Evolutionary conservation across 169 alveolate genomes (phyloP).

Genomic region (Plasmodium coatneyi): DNA sequence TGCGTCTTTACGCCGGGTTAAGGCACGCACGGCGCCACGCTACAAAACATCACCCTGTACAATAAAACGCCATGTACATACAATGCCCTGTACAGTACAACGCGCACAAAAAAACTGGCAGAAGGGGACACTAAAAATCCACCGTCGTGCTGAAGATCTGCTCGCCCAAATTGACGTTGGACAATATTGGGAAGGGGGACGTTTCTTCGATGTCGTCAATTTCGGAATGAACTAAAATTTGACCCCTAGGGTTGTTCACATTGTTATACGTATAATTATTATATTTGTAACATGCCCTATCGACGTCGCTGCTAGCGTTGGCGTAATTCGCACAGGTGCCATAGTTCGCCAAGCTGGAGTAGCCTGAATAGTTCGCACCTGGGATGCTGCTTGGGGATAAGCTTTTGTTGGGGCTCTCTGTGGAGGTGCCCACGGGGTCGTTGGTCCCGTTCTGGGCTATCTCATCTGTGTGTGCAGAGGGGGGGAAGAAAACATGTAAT

Average conservation of each 20-base stretch:
- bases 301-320: not conserved
- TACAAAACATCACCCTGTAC: not conserved
- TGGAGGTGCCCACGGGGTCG: not conserved
- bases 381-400: not conserved
- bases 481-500: not conserved
- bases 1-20: not conserved
- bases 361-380: not conserved
- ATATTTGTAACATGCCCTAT: constrained; percentile 2
- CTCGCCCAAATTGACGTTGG: constrained; percentile 64
- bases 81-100: not conserved
- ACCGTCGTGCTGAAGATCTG: constrained; percentile 70
- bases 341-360: not conserved
- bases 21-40: not conserved
- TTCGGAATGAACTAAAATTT: constrained; percentile 45
- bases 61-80: too few relatives aligned
- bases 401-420: not conserved
- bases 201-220: constrained; percentile 72
- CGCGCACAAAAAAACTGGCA: not conserved
- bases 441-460: not conserved
- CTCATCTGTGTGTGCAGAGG: not conserved
- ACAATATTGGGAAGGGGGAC: constrained; percentile 47
- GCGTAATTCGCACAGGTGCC: not conserved
- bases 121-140: constrained; percentile 21
- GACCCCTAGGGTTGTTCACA: not conserved
- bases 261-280: constrained; percentile 32